phyloP scores from a whole-genome alignment of 768 basidiomycete genomes.

The Lactarius sanguifluus region DNA sequence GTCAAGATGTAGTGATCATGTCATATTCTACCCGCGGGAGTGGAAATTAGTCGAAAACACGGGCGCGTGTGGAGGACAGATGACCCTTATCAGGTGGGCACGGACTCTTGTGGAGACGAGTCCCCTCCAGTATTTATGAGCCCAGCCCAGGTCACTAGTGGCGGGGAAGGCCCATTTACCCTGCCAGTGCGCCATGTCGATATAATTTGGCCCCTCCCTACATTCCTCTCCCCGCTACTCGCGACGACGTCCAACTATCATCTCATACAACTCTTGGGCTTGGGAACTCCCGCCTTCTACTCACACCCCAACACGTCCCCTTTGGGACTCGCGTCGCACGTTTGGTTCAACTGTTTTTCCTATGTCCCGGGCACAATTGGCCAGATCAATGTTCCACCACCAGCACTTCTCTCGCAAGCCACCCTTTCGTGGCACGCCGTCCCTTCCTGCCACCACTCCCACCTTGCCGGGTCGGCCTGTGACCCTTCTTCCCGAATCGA shows the following conservation, averaged over 20 bases:
- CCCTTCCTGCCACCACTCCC: neutral
- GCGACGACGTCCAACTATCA: neutral
- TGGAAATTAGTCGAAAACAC: slow-evolving; percentile 6
- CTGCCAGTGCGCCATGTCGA: neutral
- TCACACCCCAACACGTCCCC: neutral
- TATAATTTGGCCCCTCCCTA: neutral
- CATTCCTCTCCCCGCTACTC: neutral
- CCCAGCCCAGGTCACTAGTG: neutral
- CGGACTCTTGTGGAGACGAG: neutral
- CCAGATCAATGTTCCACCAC: slow-evolving; percentile 14
- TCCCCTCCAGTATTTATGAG: slow-evolving; percentile 20
- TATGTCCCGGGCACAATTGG: neutral
- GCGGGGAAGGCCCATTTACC: neutral
- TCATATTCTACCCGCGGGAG: slow-evolving; percentile 5
- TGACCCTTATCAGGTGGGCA: slow-evolving; percentile 26
- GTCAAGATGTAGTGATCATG: neutral
- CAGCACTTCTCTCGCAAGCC: slow-evolving; percentile 20
- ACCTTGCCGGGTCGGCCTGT: neutral
- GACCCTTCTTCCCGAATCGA: slow-evolving; percentile 5
- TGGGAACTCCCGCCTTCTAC: neutral
- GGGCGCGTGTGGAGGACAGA: slow-evolving; percentile 19
- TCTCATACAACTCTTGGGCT: neutral
- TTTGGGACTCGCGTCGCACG: neutral
- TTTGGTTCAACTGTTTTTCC: slow-evolving; percentile 4
- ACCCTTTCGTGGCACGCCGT: slow-evolving; percentile 6